Evolutionary conservation across 441 rosid genomes (phyloP), one percentile per base, ranked within the genome.

Genomic region (Adansonia madagascariensis): DNA sequence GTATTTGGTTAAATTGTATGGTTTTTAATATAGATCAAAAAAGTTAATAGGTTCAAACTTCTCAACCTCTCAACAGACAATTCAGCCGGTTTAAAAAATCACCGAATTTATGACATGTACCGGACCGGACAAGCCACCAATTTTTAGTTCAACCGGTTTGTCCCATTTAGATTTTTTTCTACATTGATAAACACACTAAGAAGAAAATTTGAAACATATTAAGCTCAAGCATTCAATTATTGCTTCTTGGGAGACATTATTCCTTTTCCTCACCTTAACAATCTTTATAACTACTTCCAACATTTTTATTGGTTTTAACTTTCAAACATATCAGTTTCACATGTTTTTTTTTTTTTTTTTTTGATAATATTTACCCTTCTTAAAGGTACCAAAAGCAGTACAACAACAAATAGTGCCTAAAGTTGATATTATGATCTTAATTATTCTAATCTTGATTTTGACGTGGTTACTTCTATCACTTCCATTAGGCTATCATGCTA

Each of bases 181-280:
- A 24, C 27, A 24, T 24, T 24, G 27, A 24, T 24, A 24, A 24
- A 24, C 27, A 24, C 27, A 24, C 43, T 53, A 15, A 41, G 56
- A 27, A 55, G 57, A 66, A 76, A 76, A 68, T 17, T 44, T 8
- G 17, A 57, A 67, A 22, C 14, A 68, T 24, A 61, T 61, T 61
- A 24, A 61, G 17, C 8, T 10, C 41, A 24, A 61, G 43, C 66
- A 61, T 66, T 41, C 66, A 22, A 76, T 43, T 47, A 66, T 55
- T 41, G 24, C 43, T 67, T 66, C 27, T 50, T 66, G 44, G 11
- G 50, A 55, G 27, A 55, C 59, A 76, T 39, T 7, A 64, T 64
- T 64, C 10, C 12, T 63, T 31, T 63, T 31, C 44, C 6, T 17
- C 55, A 55, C 39, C 14, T 6, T 24, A 2, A 24, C 59, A 15